Base-by-base conservation (phyloP, 179 eudicot species). In the Beta macrorhiza region DNA sequence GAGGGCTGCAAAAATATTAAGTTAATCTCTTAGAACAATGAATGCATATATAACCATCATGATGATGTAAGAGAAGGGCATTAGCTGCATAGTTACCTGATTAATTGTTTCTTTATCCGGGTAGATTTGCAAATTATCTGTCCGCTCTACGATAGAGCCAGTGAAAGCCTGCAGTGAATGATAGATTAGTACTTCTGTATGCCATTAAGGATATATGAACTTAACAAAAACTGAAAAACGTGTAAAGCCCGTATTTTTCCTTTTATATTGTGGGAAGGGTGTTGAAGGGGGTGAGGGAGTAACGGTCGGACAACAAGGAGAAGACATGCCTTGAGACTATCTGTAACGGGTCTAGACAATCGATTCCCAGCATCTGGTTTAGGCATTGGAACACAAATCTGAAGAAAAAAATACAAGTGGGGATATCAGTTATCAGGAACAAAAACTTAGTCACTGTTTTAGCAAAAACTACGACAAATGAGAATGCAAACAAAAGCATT, bases 91-190 rank as follows among this genome's bases (percentile, higher is more conserved):
- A 32, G 19, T 59, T 71, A 87, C 89, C 86, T 85, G 84, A 55
- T 85, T 49, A 19, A 75, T 67, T 11, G 74, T 72, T 78, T 84
- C 90, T 80, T 78, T 86, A 52, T 47, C 79, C 12, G 82, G 79
- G 79, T 84, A 83, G 47, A 58, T 55, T 68, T 79, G 89, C 74
- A 90, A 75, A 82, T 89, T 89, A 83, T 86, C 89, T 5, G 88
- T 74, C 72, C 84, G 95, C 86, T 96, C 98, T 57, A 96, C 85
- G 63, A 96, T 92, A 42, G 92, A 84, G 59, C 96, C 93, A 17
- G 93, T 84, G 83, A 96, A 91, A 53, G 97, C 94, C 94, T 92
- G 88, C 82, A 67, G 72, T 65, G 56, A 76, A 72, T 53, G 68
- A 45, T 67, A 65, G 32, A 52, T 47, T 9, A 59, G 53, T n/a